Base-by-base conservation (phyloP, 768 basidiomycete species). In the Candolleomyces eurysporus region DNA sequence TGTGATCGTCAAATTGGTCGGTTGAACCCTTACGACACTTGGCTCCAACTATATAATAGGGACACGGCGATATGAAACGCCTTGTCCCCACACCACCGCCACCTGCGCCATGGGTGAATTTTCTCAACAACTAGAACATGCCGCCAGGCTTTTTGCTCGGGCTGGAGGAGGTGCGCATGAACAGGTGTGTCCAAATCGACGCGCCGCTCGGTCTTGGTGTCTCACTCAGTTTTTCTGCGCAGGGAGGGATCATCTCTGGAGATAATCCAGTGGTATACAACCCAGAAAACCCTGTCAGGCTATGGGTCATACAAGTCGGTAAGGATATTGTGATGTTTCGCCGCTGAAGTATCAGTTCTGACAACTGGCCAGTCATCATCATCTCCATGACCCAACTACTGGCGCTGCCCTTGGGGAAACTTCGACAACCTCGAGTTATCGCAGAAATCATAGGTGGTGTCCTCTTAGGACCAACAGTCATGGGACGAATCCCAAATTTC, bases 371-470 rank as follows among this genome's bases (percentile, higher is more conserved):
- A 86, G 89, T 90, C 53, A 84, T 98, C 64, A 94, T 98, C 76
- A 81, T 97, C 58, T 75, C 74, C 42, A 87, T 95, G 81, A 86
- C 87, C 46, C 91, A 95, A 68, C 60, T 90, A 7, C 84, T 98
- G 10, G 80, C 85, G 0, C 73, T 91, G 21, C 59, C 83, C 53
- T 78, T 97, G 26, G 73, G 78, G 6, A 86, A 81, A 58, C 85
- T 96, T 45, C 86, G 85, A 39, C 96, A 98, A 68, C 96, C 96
- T 0, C 81, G 88, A 17, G 96, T 98, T 61, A 94, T 97, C 57
- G 88, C 94, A 49, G 96, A 98, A 72, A 90, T 97, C 61, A 84
- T 98, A 60, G 94, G 89, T 0, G 96, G 96, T 22, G 87, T 98
- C 64, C 69, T 98, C 26, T 82, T 98, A 7, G 95, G 94, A 46